Conservation (phyloP, 176 grass and related monocot genomes). For the Paspalum notatum region DNA sequence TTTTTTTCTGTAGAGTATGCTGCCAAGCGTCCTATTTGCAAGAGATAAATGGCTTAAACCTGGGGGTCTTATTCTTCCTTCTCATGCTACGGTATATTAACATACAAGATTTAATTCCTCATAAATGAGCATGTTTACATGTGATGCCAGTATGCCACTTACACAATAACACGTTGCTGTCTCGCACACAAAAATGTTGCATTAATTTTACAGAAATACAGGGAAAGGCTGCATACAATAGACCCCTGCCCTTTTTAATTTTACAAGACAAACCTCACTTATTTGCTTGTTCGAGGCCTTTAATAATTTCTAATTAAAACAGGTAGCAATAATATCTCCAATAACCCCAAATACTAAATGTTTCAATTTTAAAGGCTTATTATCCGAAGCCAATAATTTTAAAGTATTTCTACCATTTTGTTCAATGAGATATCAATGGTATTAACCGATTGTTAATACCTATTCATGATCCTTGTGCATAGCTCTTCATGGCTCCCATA, state of each 20-base stretch:
- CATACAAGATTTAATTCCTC: neutral
- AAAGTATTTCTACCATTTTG: slow-evolving; percentile 28
- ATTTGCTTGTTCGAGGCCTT: slow-evolving; percentile 14
- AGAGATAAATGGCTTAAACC: slow-evolving; percentile 97
- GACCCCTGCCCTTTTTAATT: neutral
- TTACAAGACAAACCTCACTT: neutral
- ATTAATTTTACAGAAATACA: neutral
- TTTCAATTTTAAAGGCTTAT: slow-evolving; percentile 10
- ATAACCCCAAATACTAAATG: neutral
- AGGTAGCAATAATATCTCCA: neutral
- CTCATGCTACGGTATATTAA: slow-evolving; percentile 82
- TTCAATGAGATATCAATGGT: slow-evolving; percentile 1
- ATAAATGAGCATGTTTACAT: neutral
- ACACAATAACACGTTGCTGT: neutral
- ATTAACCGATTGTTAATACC: slow-evolving; percentile 31
- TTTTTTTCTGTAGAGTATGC: slow-evolving; percentile 70
- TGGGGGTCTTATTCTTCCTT: slow-evolving; percentile 95
- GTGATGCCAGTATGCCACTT: neutral
- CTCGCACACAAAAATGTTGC: neutral
- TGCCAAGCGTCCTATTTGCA: slow-evolving; percentile 86
- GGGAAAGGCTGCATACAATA: too few relatives aligned
- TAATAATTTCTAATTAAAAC: slow-evolving; percentile 4
- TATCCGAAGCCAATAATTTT: slow-evolving; percentile 1
- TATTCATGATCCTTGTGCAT: slow-evolving; percentile 30
- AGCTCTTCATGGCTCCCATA: slow-evolving; percentile 95